These are phyloP conservation scores for Neurospora sp. DNA, from an alignment of 2,329 filamentous ascomycete genomes.

Conservation along the genomic window DNA sequence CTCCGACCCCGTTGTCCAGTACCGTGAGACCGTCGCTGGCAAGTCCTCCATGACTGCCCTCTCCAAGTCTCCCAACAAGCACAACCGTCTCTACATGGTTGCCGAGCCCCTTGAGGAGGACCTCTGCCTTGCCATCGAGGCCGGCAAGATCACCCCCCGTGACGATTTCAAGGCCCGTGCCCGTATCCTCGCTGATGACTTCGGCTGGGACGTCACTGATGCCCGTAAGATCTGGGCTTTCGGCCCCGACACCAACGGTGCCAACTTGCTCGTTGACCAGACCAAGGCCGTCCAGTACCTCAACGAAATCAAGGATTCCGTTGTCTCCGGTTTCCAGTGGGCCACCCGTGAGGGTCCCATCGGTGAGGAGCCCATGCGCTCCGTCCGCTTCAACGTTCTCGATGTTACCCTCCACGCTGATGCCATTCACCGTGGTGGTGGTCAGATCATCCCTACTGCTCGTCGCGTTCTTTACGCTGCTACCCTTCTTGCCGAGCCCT, in stretches of 20 bases:
- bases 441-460: slow-evolving; percentile 95
- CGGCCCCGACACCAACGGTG: slow-evolving; percentile 92
- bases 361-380: slow-evolving; percentile 96
- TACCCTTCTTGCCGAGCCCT: slow-evolving; percentile 80
- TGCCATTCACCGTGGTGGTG: slow-evolving; percentile 99
- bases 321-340: slow-evolving; percentile 99
- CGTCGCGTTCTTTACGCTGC: slow-evolving; percentile 96
- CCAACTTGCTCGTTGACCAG: slow-evolving; percentile 98
- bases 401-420: slow-evolving; percentile 99
- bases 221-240: slow-evolving; percentile 99
- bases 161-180: slow-evolving; percentile 99
- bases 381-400: slow-evolving; percentile 95
- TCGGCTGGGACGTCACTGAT: slow-evolving; percentile 98
- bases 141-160: slow-evolving; percentile 83
- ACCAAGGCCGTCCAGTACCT: slow-evolving; percentile 99
- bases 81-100: slow-evolving; percentile 98
- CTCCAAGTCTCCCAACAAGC: slow-evolving; percentile 99
- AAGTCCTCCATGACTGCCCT: slow-evolving; percentile 91
- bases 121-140: slow-evolving; percentile 80
- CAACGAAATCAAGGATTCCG: slow-evolving; percentile 99
- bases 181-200: slow-evolving; percentile 90
- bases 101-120: slow-evolving; percentile 90
- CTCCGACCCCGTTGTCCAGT: slow-evolving; percentile 96
- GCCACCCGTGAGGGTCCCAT: slow-evolving; percentile 94
- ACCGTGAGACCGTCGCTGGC: slow-evolving; percentile 86